Base-by-base conservation (phyloP, 2,329 filamentous ascomycete genomes). In the Penicillium sp. region DNA sequence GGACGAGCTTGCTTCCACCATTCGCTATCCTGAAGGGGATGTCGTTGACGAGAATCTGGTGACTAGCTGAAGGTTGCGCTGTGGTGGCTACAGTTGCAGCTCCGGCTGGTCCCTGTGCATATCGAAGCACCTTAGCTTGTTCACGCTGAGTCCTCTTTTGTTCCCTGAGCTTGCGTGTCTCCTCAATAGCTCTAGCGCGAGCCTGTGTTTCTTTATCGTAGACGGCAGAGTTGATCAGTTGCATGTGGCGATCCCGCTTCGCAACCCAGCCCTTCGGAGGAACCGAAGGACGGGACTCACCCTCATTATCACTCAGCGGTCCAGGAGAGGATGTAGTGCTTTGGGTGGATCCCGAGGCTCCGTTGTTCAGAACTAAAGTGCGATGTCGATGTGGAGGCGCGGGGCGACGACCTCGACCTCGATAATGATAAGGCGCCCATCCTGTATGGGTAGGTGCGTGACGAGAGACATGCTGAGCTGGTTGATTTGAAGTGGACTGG, bases 1-100 rank as follows among this genome's bases (percentile, higher is more conserved):
- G 83, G 45, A 85, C 72, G 27, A 95, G 75, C 66, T 93, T 94
- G 72, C 85, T 89, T 50, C 88, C 87, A 48, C 84, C 81, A 48
- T 83, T 79, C 12, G 77, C 71, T 25, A 95, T 79, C 39, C 74
- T 71, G 59, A 92, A 95, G 17, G 76, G 76, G 35, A 90, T 78
- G 51, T 82, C 84, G 37, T 85, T 74, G 35, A 93, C 73, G 13
- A 71, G 63, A 30, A 93, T 71, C 54, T 85, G 78, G 57, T 85
- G 71, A 71, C 50, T 68, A 63, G 50, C 64, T 6, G 25, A 27
- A 57, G 61, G 45, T 22, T 54, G 51, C 11, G 55, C 45, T 34
- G 52, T 32, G 14, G 56, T 50, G 32, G 55, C 47, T 4, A 53
- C 50, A 28, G 50, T 48, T 22, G 56, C 41, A 30, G 18, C 18